Evolutionary conservation across 208 protist species (phyloP).

Genomic region (Naegleria lovaniensis): DNA sequence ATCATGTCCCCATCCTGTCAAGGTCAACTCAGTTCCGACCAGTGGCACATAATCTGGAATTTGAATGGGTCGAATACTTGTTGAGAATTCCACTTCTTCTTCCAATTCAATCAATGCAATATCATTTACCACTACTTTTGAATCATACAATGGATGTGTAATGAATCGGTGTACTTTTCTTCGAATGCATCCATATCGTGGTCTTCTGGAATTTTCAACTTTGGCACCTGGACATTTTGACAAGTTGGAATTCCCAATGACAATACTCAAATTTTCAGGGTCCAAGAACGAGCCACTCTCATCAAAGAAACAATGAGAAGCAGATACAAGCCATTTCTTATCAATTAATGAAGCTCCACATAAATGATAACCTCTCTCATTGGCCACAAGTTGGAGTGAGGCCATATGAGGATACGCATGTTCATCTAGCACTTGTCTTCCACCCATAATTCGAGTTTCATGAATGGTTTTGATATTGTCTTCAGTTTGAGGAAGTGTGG

Average conservation of each 20-base stretch:
- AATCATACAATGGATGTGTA: neutral
- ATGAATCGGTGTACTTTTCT: neutral
- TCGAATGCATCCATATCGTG: neutral
- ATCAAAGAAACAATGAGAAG: neutral
- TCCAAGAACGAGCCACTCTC: neutral
- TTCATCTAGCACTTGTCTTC: neutral
- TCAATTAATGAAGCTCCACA: neutral
- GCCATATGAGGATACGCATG: neutral
- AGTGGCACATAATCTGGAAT: neutral
- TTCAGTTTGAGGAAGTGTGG: too few species aligned
- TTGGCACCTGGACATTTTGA: neutral
- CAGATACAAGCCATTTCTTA: neutral
- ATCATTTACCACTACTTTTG: neutral
- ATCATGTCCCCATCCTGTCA: neutral
- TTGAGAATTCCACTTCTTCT: neutral
- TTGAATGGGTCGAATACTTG: neutral
- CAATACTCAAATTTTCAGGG: neutral
- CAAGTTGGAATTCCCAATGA: neutral
- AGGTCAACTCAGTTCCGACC: neutral
- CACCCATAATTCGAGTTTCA: neutral
- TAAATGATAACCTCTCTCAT: neutral
- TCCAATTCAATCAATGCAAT: neutral
- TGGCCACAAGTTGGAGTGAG: neutral
- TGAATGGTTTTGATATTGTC: too few species aligned
- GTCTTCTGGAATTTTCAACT: neutral